phyloP scores from a whole-genome alignment of 306 rosid genomes.

The Leucaena leucocephala region DNA sequence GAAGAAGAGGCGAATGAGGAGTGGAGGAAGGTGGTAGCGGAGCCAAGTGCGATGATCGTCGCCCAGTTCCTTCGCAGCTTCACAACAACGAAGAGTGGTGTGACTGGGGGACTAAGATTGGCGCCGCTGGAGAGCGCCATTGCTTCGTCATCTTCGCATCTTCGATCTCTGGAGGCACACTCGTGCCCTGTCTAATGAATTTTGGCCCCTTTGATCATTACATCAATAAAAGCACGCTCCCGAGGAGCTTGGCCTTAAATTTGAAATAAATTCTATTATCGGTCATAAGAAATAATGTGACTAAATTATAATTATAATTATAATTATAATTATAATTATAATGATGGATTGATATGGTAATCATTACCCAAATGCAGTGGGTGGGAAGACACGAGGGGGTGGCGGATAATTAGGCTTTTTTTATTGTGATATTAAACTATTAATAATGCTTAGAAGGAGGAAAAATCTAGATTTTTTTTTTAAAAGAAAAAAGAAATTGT shows the following conservation, averaged over 20 bases:
- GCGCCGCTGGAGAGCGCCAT: slow-evolving; percentile 23
- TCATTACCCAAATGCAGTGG: neutral
- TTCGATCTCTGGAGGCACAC: neutral
- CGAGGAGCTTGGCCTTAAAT: neutral
- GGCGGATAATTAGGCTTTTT: too few relatives aligned
- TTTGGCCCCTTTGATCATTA: neutral
- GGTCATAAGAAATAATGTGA: neutral
- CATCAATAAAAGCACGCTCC: neutral
- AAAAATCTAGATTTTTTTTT: too few relatives aligned
- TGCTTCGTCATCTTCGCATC: slow-evolving; percentile 26
- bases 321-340: too few relatives aligned
- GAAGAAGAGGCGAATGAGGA: slow-evolving; percentile 46
- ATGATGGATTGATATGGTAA: neutral
- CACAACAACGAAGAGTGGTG: neutral
- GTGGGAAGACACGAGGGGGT: neutral
- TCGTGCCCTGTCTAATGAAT: neutral
- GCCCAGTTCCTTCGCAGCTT: slow-evolving; percentile 42
- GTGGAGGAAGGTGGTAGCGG: slow-evolving; percentile 57
- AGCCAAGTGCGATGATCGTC: slow-evolving; percentile 48
- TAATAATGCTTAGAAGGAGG: too few relatives aligned
- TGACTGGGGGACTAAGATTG: slow-evolving; percentile 4
- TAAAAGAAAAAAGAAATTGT: too few relatives aligned
- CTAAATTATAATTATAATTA: too few relatives aligned
- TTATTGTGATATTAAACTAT: too few relatives aligned
- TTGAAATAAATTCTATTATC: too few relatives aligned